These are phyloP conservation scores for Nicotiana tomentosiformis DNA, from an alignment of 257 asterid species.

Conservation along the genomic window DNA sequence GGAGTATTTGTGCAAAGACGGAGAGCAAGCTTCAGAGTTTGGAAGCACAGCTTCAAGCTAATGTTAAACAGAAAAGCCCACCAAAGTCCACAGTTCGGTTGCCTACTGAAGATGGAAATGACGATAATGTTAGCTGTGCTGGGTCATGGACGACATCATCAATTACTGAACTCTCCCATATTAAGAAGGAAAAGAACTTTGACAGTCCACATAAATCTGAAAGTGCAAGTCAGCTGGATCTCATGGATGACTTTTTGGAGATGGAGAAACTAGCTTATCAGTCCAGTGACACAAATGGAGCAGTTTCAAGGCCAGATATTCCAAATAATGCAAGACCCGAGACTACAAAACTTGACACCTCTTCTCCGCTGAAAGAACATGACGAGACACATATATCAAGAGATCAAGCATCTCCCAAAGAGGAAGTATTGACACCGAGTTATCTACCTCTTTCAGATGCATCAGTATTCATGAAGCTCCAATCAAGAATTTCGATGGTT, in stretches of 20 bases:
- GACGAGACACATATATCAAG: slow-evolving; percentile 17
- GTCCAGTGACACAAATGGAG: slow-evolving; percentile 43
- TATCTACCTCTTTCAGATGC: slow-evolving; percentile 33
- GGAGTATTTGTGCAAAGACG: slow-evolving; percentile 71
- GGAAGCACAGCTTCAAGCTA: slow-evolving; percentile 60
- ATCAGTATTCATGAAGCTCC: slow-evolving; percentile 41
- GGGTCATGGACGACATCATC: slow-evolving; percentile 69
- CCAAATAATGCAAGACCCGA: slow-evolving; percentile 25
- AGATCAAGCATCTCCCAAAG: slow-evolving; percentile 18
- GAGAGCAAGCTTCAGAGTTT: slow-evolving; percentile 70
- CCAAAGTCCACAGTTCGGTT: slow-evolving; percentile 27
- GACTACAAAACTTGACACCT: slow-evolving; percentile 23
- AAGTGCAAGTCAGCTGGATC: slow-evolving; percentile 55
- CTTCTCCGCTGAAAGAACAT: slow-evolving; percentile 25
- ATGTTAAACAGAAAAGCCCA: slow-evolving; percentile 48
- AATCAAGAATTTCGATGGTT: slow-evolving; percentile 49
- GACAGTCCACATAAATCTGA: slow-evolving; percentile 61
- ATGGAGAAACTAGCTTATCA: slow-evolving; percentile 89
- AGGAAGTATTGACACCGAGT: slow-evolving; percentile 19
- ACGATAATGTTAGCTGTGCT: slow-evolving; percentile 60
- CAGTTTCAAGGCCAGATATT: slow-evolving; percentile 25
- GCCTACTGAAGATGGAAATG: slow-evolving; percentile 65
- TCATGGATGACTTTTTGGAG: slow-evolving; percentile 97
- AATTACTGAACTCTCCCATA: slow-evolving; percentile 52
- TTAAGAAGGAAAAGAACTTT: slow-evolving; percentile 53